Percentiles rank a stretch among this genome's conserved stretches.
Evolutionary conservation across 352 stramenopile genomes (phyloP).

Genomic region (Saprolegnia parasitica): DNA sequence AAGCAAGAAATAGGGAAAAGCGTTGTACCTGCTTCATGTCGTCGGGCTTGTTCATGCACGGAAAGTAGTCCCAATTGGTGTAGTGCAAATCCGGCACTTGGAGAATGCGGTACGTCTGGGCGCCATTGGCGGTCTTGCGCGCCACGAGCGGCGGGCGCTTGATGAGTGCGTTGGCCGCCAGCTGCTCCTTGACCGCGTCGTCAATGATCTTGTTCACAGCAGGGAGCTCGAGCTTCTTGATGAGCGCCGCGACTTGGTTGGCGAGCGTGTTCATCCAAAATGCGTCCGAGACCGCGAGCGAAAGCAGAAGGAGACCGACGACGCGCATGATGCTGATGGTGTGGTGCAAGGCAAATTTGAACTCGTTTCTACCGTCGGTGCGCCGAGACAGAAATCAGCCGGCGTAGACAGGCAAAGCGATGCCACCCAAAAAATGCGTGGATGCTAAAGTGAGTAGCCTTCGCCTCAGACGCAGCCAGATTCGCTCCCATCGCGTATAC

Average conservation of each 20-base stretch:
- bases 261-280: conserved; percentile 13
- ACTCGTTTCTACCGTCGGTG: no score
- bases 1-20: neutral
- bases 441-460: no score
- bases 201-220: neutral
- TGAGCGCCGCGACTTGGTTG: conserved; percentile 2
- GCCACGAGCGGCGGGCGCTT: neutral
- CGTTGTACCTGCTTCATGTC: conserved; percentile 35
- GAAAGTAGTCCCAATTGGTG: conserved; percentile 37
- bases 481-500: no score
- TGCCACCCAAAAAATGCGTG: no score
- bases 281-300: neutral
- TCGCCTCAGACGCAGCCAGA: no score
- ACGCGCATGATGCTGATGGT: neutral
- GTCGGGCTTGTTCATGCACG: conserved; percentile 30
- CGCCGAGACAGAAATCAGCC: neutral
- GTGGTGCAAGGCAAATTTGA: neutral
- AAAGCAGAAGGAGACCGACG: neutral
- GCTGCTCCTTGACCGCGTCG: neutral
- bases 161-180: neutral
- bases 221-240: conserved; percentile 2
- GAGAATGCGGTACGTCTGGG: conserved; percentile 49
- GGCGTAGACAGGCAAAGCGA: neutral
- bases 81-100: conserved; percentile 56
- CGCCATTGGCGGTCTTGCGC: neutral